Evolutionary conservation across 306 rosid species (phyloP), one percentile per base, ranked within the genome.

Genomic region (Quercus variabilis): DNA sequence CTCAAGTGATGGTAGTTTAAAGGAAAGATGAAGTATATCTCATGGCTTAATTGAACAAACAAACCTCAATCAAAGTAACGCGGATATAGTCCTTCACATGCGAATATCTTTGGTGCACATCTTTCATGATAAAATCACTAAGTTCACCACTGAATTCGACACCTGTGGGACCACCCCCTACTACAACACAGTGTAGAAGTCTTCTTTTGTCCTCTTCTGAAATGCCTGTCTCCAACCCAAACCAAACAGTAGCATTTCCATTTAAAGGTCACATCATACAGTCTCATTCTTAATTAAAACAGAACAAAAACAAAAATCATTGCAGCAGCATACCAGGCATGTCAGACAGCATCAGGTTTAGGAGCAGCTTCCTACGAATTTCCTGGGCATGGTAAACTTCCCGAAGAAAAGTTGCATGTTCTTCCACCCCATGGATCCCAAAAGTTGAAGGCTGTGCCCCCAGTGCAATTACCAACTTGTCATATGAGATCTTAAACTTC

Each of bases 91-190:
- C 90, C 87, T 95, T 95, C 84, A 95, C 98, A 81, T 95, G 99
- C 26, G 92, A 18, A 83, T 95, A 93, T 90, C 92, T 89, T 88
- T 93, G 85, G 49, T 77, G 91, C 70, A 93, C 99, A 90, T 95
- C 99, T 74, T 77, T 93, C 75, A 74, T 81, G 81, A 93, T 95
- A 83, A 93, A 95, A 82, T 95, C 99, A 90, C 98, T 93, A 51
- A 95, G 97, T 84, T 95, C 99, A 58, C 99, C 98, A 30, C 99
- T 95, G 89, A 95, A 95, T 81, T 95, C 99, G 41, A 95, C 99
- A 80, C 98, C 99, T 1, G 99, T 95, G 33, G 98, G 99, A 80
- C 99, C 99, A 38, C 99, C 99, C 77, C 99, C 99, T 19, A 95
- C 98, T 60, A 95, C 98, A 77, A 95, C 99, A 75, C 96, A 95